Evolutionary conservation across 345 rosid species (phyloP).

Genomic region (Rhodamnia argentea): DNA sequence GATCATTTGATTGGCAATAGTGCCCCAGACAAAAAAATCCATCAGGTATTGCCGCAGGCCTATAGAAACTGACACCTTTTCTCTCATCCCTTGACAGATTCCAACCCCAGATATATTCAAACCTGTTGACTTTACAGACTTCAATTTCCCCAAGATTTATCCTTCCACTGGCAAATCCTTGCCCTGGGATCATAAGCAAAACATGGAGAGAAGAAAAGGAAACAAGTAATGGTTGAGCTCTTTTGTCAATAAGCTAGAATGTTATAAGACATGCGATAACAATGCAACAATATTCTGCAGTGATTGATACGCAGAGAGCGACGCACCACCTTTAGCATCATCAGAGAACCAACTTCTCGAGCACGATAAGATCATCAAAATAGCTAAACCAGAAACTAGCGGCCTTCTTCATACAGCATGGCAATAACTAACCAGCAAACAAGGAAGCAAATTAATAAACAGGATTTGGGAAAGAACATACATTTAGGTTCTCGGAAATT

Average conservation of each 20-base stretch:
- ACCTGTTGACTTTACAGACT: conserved; percentile 37
- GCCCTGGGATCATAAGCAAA: conserved; percentile 28
- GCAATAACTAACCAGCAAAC: background rate
- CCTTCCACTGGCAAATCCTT: conserved; percentile 62
- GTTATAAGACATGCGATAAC: background rate
- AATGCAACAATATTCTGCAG: background rate
- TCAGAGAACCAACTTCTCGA: background rate
- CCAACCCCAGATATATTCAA: conserved; percentile 60
- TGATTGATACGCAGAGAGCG: background rate
- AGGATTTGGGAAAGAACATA: background rate
- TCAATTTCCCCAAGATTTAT: conserved; percentile 60
- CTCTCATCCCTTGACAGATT: conserved; percentile 20
- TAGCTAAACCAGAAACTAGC: background rate
- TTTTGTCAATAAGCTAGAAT: background rate
- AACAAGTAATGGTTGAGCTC: background rate
- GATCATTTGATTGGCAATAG: conserved; percentile 48
- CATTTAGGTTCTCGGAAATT: background rate
- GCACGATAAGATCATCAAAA: background rate
- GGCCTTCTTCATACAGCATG: background rate
- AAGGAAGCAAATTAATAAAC: background rate
- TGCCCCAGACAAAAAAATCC: conserved; percentile 72
- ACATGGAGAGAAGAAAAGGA: background rate
- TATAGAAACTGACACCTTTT: conserved; percentile 49
- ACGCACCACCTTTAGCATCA: background rate
- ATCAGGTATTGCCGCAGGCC: conserved; percentile 51